A percentile compares a stretch with the other conserved stretches of the same genome.
phyloP scores from a whole-genome alignment of 805 yeast species.

The Nakazawaea populi region DNA sequence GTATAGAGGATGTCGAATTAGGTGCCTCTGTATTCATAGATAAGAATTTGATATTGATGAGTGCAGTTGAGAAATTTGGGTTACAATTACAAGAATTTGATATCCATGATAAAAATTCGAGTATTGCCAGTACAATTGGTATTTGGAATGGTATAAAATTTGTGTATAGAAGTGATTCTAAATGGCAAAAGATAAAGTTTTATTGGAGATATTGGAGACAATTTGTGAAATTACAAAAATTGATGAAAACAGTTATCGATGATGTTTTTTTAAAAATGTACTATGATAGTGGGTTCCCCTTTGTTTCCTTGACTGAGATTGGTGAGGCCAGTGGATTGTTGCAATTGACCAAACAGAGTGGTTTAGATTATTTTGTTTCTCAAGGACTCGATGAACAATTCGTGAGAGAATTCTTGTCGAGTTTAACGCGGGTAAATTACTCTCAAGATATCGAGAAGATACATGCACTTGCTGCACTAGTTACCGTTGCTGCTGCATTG shows the following conservation, averaged over 20 bases:
- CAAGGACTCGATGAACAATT: constrained; percentile 4
- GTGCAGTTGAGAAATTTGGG: constrained; percentile 31
- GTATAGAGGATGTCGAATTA: constrained; percentile 25
- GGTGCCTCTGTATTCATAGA: constrained; percentile 42
- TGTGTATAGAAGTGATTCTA: constrained; percentile 12
- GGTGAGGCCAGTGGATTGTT: constrained; percentile 20
- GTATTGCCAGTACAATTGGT: constrained; percentile 17
- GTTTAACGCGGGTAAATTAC: constrained; percentile 39
- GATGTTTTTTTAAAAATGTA: constrained; percentile 25
- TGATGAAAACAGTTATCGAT: constrained; percentile 17
- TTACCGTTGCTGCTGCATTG: constrained; percentile 29
- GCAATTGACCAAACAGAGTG: constrained; percentile 18
- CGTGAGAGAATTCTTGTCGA: constrained; percentile 27
- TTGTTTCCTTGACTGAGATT: constrained; percentile 18
- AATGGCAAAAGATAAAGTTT: constrained; percentile 14
- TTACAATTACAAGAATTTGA: constrained; percentile 17
- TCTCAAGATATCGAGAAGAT: constrained; percentile 33
- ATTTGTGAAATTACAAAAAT: constrained; percentile 17
- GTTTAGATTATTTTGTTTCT: constrained; percentile 18
- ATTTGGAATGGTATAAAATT: constrained; percentile 32
- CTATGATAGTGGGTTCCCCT: constrained; percentile 29
- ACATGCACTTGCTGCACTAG: constrained; percentile 36
- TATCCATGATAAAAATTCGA: constrained; percentile 11
- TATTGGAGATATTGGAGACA: constrained; percentile 26
- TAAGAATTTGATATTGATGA: constrained; percentile 30